Evolutionary conservation across 1,139 yeast species (phyloP).

Genomic region (Yamadazyma siamensis): DNA sequence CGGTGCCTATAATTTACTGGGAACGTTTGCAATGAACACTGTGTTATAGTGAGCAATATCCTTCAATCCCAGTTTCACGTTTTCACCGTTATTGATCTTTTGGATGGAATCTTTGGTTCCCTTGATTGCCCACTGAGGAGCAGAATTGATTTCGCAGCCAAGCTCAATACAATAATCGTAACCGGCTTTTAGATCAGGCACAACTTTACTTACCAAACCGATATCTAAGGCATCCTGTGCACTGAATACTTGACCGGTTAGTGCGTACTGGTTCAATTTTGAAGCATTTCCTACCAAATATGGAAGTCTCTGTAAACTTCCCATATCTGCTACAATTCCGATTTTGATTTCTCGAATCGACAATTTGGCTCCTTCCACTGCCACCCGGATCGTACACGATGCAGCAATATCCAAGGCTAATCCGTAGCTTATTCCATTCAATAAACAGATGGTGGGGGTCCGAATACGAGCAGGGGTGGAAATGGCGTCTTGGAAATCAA

Average conservation of each 20-base stretch:
- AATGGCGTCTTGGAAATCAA: slow-evolving; percentile 58
- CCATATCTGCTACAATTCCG: slow-evolving; percentile 81
- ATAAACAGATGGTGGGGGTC: slow-evolving; percentile 48
- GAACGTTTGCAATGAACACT: too few relatives aligned
- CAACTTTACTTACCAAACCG: slow-evolving; percentile 54
- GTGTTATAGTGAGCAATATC: slow-evolving; percentile 56
- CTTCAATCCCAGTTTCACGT: slow-evolving; percentile 47
- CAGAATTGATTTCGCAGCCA: slow-evolving; percentile 48
- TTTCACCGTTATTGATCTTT: slow-evolving; percentile 45
- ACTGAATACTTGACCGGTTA: slow-evolving; percentile 58
- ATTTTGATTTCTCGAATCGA: slow-evolving; percentile 69
- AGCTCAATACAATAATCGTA: slow-evolving; percentile 46
- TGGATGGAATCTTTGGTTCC: slow-evolving; percentile 65
- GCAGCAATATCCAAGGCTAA: slow-evolving; percentile 67
- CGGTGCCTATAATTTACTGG: too few relatives aligned
- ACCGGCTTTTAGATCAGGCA: slow-evolving; percentile 48
- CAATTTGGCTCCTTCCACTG: slow-evolving; percentile 50
- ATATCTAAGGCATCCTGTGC: slow-evolving; percentile 53
- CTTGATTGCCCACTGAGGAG: slow-evolving; percentile 57
- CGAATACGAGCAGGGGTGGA: slow-evolving; percentile 42
- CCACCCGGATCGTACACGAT: slow-evolving; percentile 57
- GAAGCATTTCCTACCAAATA: slow-evolving; percentile 53
- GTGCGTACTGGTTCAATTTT: slow-evolving; percentile 57
- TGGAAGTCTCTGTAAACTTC: slow-evolving; percentile 70
- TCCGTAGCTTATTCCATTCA: slow-evolving; percentile 53